These are phyloP conservation scores for Alternaria gansuensis DNA, from an alignment of 2,329 filamentous ascomycete species.

Conservation along the genomic window DNA sequence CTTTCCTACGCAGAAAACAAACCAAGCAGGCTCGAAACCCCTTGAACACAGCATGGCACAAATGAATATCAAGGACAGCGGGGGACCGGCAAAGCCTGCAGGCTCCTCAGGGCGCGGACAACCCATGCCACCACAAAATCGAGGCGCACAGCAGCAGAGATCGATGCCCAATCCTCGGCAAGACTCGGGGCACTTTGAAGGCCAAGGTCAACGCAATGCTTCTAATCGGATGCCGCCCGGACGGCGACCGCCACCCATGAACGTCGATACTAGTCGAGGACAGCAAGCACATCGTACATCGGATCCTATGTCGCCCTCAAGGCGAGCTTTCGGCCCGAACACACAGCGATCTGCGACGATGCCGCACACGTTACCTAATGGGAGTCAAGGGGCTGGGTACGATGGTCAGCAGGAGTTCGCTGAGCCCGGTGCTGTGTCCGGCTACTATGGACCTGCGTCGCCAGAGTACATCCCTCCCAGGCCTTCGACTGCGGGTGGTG, in stretches of 20 bases:
- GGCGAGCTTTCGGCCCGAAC: constrained; percentile 42
- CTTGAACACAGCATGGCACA: constrained; percentile 50
- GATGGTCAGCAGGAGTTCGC: constrained; percentile 46
- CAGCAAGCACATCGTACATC: constrained; percentile 29
- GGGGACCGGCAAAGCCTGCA: constrained; percentile 26
- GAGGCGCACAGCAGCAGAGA: constrained; percentile 34
- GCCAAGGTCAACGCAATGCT: constrained; percentile 38
- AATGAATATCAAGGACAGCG: constrained; percentile 44
- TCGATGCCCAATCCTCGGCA: constrained; percentile 39
- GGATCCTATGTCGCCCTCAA: constrained; percentile 40
- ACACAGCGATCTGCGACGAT: constrained; percentile 51
- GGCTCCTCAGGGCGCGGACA: constrained; percentile 36
- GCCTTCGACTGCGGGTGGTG: constrained; percentile 49
- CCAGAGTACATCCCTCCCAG: constrained; percentile 48
- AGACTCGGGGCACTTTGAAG: constrained; percentile 50
- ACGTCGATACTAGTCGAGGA: constrained; percentile 26
- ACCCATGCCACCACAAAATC: constrained; percentile 35
- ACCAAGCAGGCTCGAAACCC: constrained; percentile 25
- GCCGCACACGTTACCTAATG: constrained; percentile 44
- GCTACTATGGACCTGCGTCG: constrained; percentile 51
- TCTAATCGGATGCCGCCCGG: constrained; percentile 37
- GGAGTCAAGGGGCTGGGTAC: constrained; percentile 25
- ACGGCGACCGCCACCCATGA: constrained; percentile 40
- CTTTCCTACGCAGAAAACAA: constrained; percentile 51
- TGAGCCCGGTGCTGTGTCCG: constrained; percentile 45